A percentile compares a stretch with the other conserved stretches of the same genome.
Conservation (phyloP, 2,329 filamentous ascomycete genomes). For the Penicillium sp. region DNA sequence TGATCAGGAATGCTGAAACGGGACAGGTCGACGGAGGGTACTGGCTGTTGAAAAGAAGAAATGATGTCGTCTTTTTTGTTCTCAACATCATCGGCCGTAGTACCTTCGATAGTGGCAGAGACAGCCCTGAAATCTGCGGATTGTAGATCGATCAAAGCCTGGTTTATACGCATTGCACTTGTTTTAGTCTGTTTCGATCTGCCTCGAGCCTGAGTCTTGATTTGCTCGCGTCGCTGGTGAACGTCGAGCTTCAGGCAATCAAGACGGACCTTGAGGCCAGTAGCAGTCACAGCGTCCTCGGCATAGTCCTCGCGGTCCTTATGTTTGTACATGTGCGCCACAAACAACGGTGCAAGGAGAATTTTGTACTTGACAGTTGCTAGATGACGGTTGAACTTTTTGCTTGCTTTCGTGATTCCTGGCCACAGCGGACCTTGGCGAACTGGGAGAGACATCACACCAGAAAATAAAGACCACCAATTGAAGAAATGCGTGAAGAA, state of each 20-base stretch:
- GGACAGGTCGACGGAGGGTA: slow-evolving; percentile 59
- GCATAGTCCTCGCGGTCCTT: slow-evolving; percentile 86
- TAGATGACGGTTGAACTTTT: slow-evolving; percentile 94
- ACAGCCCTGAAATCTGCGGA: slow-evolving; percentile 88
- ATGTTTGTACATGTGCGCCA: slow-evolving; percentile 98
- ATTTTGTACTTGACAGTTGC: slow-evolving; percentile 99
- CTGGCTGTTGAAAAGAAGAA: slow-evolving; percentile 50
- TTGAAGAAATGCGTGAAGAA: slow-evolving; percentile 98
- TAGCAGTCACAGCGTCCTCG: slow-evolving; percentile 75
- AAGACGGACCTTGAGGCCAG: slow-evolving; percentile 90
- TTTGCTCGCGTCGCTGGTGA: slow-evolving; percentile 88
- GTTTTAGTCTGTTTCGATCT: slow-evolving; percentile 72
- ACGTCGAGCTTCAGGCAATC: slow-evolving; percentile 97
- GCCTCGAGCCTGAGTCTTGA: slow-evolving; percentile 72
- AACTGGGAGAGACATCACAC: slow-evolving; percentile 88
- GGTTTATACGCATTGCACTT: slow-evolving; percentile 91
- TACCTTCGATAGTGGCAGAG: slow-evolving; percentile 80
- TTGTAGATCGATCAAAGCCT: slow-evolving; percentile 85
- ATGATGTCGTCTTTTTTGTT: slow-evolving; percentile 53
- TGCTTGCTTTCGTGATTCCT: slow-evolving; percentile 89
- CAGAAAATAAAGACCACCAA: slow-evolving; percentile 96
- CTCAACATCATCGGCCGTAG: slow-evolving; percentile 68
- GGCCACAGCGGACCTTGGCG: slow-evolving; percentile 90
- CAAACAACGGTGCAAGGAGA: slow-evolving; percentile 81
- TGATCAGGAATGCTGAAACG: slow-evolving; percentile 93